Percentiles rank a stretch among this genome's conserved stretches.
Evolutionary conservation across 805 yeast species (phyloP).

Genomic region (Candida schatavii): DNA sequence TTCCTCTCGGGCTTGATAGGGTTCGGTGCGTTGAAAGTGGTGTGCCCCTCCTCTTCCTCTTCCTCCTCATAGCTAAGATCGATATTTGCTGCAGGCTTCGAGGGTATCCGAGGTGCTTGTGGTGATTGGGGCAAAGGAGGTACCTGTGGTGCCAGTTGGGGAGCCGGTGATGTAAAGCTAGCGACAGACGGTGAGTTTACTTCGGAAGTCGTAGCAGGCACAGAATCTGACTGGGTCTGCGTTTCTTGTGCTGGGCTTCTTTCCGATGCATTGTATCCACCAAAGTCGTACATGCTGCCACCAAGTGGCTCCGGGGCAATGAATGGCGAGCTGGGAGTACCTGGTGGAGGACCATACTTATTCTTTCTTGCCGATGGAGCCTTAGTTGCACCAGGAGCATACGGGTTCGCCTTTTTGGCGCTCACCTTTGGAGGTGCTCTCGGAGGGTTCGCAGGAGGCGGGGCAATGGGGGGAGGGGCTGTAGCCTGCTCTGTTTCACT

Average conservation of each 20-base stretch:
- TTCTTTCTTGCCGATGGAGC: slow-evolving; percentile 13
- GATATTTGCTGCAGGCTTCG: slow-evolving; percentile 3
- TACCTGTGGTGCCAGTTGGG: too few relatives aligned
- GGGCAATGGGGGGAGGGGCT: slow-evolving; percentile 15
- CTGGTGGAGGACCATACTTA: slow-evolving; percentile 27
- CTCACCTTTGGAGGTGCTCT: background rate
- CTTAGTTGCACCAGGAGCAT: slow-evolving; percentile 30
- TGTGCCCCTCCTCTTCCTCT: background rate
- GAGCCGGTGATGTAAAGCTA: too few relatives aligned
- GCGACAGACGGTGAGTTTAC: too few relatives aligned
- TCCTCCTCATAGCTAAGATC: slow-evolving; percentile 7
- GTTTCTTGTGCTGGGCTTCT: background rate
- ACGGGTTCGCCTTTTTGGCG: slow-evolving; percentile 25
- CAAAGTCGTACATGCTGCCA: slow-evolving; percentile 12
- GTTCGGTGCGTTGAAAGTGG: background rate
- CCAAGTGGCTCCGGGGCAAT: background rate
- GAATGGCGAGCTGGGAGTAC: background rate
- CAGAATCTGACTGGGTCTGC: too few relatives aligned
- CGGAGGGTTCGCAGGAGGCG: background rate
- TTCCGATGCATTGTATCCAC: slow-evolving; percentile 8
- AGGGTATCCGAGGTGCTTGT: too few relatives aligned
- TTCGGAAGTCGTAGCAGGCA: too few relatives aligned
- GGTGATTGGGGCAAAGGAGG: slow-evolving; percentile 4
- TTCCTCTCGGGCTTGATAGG: background rate
- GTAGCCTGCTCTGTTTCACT: too few relatives aligned